Percentiles rank a stretch among this genome's conserved stretches.
Evolutionary conservation across 2,329 filamentous ascomycete genomes (phyloP).

Genomic region (Alternaria rosae): DNA sequence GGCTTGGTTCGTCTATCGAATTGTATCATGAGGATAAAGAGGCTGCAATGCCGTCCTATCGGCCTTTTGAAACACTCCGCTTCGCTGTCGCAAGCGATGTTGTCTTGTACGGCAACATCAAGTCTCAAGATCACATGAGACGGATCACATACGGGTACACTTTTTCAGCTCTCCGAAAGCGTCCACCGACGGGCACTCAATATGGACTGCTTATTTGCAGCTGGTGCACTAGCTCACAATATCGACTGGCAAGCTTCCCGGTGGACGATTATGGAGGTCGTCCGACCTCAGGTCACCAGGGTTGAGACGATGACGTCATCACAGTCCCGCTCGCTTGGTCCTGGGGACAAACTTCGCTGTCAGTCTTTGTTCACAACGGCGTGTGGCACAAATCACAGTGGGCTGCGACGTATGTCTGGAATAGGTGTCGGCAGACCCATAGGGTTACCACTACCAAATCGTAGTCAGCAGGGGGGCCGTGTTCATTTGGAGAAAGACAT

Average conservation of each 20-base stretch:
- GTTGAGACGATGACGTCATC: not conserved
- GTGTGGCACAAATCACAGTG: not conserved
- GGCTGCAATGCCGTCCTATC: not conserved
- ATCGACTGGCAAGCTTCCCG: not conserved
- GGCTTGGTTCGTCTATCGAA: not conserved
- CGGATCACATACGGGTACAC: not conserved
- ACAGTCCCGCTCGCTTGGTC: not conserved
- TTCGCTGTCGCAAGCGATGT: not conserved
- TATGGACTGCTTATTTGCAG: not conserved
- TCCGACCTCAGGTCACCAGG: not conserved
- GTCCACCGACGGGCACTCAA: not conserved
- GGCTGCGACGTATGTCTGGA: not conserved
- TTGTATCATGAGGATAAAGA: not conserved
- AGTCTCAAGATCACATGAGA: not conserved
- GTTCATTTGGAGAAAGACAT: not conserved
- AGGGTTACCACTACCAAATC: not conserved
- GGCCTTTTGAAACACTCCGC: not conserved
- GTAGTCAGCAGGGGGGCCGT: not conserved
- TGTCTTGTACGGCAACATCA: not conserved
- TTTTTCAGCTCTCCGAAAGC: not conserved
- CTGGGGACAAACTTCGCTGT: not conserved
- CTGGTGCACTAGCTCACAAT: not conserved
- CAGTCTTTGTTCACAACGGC: not conserved
- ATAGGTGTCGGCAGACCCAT: not conserved
- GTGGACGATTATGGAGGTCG: not conserved